Percentiles rank a stretch among this genome's conserved stretches.
Evolutionary conservation across 208 protist species (phyloP).

Genomic region (Tritrichomonas musculus): DNA sequence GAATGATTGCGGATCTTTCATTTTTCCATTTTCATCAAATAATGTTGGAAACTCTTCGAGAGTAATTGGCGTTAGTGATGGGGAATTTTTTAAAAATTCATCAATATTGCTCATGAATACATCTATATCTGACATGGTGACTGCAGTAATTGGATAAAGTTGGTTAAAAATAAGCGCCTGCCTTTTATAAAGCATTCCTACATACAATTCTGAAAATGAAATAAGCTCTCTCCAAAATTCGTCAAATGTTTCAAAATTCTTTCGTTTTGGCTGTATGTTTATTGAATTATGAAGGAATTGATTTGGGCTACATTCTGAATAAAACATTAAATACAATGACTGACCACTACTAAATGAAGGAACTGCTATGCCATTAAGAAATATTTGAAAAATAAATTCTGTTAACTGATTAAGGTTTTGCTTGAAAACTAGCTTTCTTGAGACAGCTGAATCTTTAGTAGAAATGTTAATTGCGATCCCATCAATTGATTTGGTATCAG

Average conservation of each 20-base stretch:
- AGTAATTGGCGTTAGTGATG: not conserved
- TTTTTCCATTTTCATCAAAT: not conserved
- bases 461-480: too few species aligned
- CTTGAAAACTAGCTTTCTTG: too few species aligned
- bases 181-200: not conserved
- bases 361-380: slow-evolving; percentile 17
- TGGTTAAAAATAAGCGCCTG: not conserved
- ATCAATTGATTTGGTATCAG: too few species aligned
- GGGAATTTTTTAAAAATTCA: not conserved
- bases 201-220: not conserved
- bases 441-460: too few species aligned
- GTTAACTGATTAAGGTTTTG: not conserved
- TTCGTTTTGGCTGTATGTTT: not conserved
- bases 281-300: not conserved
- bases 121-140: not conserved
- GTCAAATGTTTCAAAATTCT: not conserved
- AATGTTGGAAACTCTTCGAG: not conserved
- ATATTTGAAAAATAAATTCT: not conserved
- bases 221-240: not conserved
- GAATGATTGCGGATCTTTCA: not conserved
- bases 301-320: not conserved
- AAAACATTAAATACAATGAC: not conserved
- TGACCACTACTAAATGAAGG: not conserved
- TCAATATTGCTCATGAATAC: not conserved
- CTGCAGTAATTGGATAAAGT: not conserved